Base-by-base conservation (phyloP, 495 filamentous ascomycete species). In the Neurospora sp. region DNA sequence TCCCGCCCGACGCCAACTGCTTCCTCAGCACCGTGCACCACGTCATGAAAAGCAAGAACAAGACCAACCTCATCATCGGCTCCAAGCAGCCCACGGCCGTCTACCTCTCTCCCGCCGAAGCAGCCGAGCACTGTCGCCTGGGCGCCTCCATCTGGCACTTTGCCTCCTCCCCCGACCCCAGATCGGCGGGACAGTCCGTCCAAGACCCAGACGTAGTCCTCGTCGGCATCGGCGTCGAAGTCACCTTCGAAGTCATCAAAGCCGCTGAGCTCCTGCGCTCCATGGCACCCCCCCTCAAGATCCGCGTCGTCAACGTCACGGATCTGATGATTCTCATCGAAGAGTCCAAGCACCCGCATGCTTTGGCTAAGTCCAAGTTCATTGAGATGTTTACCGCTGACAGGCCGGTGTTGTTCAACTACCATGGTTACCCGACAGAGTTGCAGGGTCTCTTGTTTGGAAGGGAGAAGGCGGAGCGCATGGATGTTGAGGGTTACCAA, bases 1-100 rank as follows among this genome's bases (percentile, higher is more conserved):
- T 93, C 6, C 91, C 92, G n/a, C 92, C 91, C 1, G 91, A 93
- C 74, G 91, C 91, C 44, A 93, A 93, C 80, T 91, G 88, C 71
- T 91, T 92, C 80, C 82, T 93, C 39, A 87, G 86, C 8, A 92
- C 91, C 0, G 72, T 93, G 1, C 82, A 87, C 35, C 91, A 92
- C 79, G 91, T 89, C 79, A 81, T 93, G 35, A 79, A 84, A 23
- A 92, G 88, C 2, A 87, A 84, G 75, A 90, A 90, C 77, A 90
- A 92, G 74, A 84, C 91, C 75, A 93, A 93, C 79, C 85, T 93
- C 16, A 90, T 93, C 85, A 90, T 93, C 49, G 91, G 90, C 70
- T 90, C 89, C 54, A 94, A 94, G 77, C 90, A 92, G 79, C 90
- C 89, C 2, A 89, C 89, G 0, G 88, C 90, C 0, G 89, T 91